phyloP scores from a whole-genome alignment of 352 stramenopile genomes.

The Elongisporangium anandrum region DNA sequence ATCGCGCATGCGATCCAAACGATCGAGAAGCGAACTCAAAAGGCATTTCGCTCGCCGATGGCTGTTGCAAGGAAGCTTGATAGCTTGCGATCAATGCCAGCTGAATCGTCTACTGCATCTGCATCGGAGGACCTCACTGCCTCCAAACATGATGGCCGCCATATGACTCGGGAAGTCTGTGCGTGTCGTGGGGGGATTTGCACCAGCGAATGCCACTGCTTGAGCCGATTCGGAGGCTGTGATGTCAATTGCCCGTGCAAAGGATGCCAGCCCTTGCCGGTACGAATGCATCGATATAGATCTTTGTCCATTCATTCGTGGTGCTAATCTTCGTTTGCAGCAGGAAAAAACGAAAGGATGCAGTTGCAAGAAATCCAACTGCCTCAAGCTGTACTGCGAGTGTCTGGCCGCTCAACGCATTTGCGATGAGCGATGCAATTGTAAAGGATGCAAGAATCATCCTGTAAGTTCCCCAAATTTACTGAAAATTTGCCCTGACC shows the following conservation, averaged over 20 bases:
- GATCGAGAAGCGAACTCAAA: constrained; percentile 53
- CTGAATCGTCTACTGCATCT: background rate
- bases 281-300: constrained; percentile 1
- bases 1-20: constrained; percentile 48
- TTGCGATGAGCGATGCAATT: constrained; percentile 75
- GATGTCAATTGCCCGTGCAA: constrained; percentile 28
- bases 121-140: background rate
- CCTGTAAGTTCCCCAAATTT: constrained; percentile 8
- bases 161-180: constrained; percentile 17
- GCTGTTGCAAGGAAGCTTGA: constrained; percentile 16
- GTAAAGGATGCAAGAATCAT: constrained; percentile 78
- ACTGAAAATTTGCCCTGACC: background rate
- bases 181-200: constrained; percentile 36
- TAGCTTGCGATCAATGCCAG: constrained; percentile 12
- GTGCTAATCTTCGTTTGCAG: constrained; percentile 1
- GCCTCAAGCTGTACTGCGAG: constrained; percentile 93
- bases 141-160: constrained; percentile 10
- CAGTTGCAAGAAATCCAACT: constrained; percentile 97
- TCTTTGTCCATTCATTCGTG: background rate
- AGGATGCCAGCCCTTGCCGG: constrained; percentile 28
- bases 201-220: constrained; percentile 36
- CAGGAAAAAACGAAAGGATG: constrained; percentile 71
- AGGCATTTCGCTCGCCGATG: constrained; percentile 31
- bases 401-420: constrained; percentile 67
- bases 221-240: constrained; percentile 34